phyloP scores from a whole-genome alignment of 129 eudicot genomes.

The Pittosporum tobira region DNA sequence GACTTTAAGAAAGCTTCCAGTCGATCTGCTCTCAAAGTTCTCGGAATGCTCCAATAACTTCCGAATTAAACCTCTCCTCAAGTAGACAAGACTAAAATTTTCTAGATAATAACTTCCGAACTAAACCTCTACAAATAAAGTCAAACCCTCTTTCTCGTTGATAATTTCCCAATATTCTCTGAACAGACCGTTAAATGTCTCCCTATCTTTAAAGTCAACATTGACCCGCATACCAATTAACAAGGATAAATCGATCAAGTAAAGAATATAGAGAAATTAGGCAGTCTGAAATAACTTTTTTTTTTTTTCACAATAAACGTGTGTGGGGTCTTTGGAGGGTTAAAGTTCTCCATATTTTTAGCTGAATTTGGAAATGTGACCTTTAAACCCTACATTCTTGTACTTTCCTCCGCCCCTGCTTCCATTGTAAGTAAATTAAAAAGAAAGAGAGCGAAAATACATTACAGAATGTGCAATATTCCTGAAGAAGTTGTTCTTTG shows the following conservation, averaged over 20 bases:
- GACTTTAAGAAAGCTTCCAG: slow-evolving; percentile 66
- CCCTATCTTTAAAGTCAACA: slow-evolving; percentile 53
- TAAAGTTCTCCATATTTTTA: too few species aligned
- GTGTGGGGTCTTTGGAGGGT: too few species aligned
- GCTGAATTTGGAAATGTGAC: too few species aligned
- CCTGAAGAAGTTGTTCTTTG: too few species aligned
- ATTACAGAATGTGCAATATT: too few species aligned
- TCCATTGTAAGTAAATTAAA: too few species aligned
- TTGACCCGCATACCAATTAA: slow-evolving; percentile 47
- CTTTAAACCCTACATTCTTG: too few species aligned
- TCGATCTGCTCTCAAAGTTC: slow-evolving; percentile 50
- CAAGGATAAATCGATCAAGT: background rate
- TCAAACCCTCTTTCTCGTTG: slow-evolving; percentile 46
- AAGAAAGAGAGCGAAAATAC: too few species aligned
- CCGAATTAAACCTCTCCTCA: slow-evolving; percentile 54
- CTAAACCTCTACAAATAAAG: slow-evolving; percentile 36
- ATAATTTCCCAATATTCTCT: slow-evolving; percentile 68
- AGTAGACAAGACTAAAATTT: slow-evolving; percentile 58
- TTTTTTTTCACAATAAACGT: too few species aligned
- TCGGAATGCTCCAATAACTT: slow-evolving; percentile 40
- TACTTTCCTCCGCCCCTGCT: too few species aligned
- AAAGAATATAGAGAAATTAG: too few species aligned
- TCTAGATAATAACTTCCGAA: slow-evolving; percentile 42
- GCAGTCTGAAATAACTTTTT: too few species aligned
- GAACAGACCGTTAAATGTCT: slow-evolving; percentile 63